Evolutionary conservation across 2,329 filamentous ascomycete species (phyloP), one percentile per base, ranked within the genome.

Genomic region (Teratosphaeria pseudoeucalypti): DNA sequence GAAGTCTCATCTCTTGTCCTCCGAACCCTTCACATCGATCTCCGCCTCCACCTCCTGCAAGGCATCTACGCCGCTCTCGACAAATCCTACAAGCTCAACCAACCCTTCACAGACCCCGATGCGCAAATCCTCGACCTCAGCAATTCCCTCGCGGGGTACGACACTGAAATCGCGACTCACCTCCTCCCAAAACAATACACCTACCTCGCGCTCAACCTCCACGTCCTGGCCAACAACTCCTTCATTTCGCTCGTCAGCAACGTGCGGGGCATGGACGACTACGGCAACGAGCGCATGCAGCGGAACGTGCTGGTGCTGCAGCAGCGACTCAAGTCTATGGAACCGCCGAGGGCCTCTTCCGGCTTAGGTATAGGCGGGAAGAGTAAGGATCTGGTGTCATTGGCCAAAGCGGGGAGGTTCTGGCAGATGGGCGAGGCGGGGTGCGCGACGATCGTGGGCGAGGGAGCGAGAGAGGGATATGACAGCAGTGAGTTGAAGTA

Each of bases 241-340:
- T 84, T 97, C 2, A 84, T 96, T 43, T 64, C 67, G 3, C 78
- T 85, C 61, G 88, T 88, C 63, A 84, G 86, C 1, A 82, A 83
- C 70, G 88, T 92, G 53, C 85, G 85, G 56, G 16, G 87, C 7
- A 92, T 99, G 85, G 96, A 99, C 72, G 78, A 76, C 43, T 84
- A 88, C 67, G 94, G 94, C 52, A 89, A 87, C 61, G 85, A 86
- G n/a, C 84, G 91, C 43, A 91, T 99, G 84, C 87, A 91, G 72
- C 84, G 97, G 68, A 96, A 99, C 72, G 90, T 96, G 55, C 81
- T 96, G 27, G 94, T 99, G 49, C 79, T 99, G 57, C 92, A 97
- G 75, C 94, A 99, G 72, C 96, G 96, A 68, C 83, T 99, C 58
- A 96, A 96, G 77, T 95, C 95, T 65, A 86, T 99, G 57, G 90